Evolutionary conservation across 441 rosid genomes (phyloP).

Genomic region (Gossypium davidsonii): DNA sequence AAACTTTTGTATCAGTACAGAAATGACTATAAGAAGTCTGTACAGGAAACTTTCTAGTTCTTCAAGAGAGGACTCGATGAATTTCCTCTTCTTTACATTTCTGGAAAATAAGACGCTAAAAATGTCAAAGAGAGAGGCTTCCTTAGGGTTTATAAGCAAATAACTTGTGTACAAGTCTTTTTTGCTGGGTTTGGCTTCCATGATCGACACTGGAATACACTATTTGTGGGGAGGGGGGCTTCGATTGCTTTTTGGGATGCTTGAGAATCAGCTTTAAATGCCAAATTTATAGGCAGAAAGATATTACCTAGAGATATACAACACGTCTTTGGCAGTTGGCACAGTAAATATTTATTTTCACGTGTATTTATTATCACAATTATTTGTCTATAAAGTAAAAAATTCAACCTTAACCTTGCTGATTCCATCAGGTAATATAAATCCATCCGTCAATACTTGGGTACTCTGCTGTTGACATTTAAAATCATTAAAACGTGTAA

Average conservation of each 20-base stretch:
- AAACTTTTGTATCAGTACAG: background rate
- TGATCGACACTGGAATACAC: background rate
- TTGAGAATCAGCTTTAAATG: background rate
- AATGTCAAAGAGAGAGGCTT: background rate
- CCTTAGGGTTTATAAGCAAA: background rate
- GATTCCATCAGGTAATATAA: too few relatives aligned
- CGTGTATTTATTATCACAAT: too few relatives aligned
- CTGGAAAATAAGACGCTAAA: background rate
- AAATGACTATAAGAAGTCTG: background rate
- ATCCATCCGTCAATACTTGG: too few relatives aligned
- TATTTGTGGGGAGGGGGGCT: too few relatives aligned
- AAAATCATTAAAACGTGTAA: too few relatives aligned
- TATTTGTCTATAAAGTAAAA: too few relatives aligned
- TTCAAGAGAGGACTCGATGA: background rate
- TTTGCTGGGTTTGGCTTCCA: background rate
- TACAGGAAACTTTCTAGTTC: background rate
- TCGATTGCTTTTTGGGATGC: background rate
- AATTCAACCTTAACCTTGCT: too few relatives aligned
- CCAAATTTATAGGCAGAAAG: conserved; percentile 2
- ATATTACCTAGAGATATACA: too few relatives aligned
- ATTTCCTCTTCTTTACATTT: background rate
- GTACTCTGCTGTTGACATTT: too few relatives aligned
- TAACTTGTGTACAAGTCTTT: background rate
- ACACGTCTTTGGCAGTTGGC: too few relatives aligned
- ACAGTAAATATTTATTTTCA: too few relatives aligned